A percentile compares a stretch with the other conserved stretches of the same genome.
Conservation (phyloP, 31 red algal species). For the Odonthalia washingtoniensis region DNA sequence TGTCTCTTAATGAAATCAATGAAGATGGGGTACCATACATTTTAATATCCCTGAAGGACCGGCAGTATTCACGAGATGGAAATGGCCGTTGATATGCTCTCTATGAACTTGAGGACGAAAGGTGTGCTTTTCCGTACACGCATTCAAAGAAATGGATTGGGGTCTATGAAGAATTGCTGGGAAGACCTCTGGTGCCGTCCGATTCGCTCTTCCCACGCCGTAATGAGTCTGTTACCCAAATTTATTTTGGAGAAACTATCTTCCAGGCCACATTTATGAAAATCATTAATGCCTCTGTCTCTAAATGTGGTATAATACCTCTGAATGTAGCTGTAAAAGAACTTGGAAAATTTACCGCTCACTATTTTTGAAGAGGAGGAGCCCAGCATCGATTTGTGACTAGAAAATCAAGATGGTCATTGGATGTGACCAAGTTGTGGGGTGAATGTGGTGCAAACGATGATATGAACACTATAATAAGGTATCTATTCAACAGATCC, state of each 20-base stretch:
- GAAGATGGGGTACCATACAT: constrained; percentile 8
- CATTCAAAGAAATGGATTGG: background rate
- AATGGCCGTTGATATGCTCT: background rate
- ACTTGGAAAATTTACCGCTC: background rate
- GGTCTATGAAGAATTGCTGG: background rate
- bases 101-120: background rate
- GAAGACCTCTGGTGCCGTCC: background rate
- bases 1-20: background rate
- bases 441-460: no score
- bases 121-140: background rate
- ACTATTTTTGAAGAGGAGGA: background rate
- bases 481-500: no score
- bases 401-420: no score
- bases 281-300: background rate
- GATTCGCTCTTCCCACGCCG: background rate
- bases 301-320: background rate
- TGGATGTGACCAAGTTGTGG: no score
- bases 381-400: constrained; percentile 25
- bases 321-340: background rate
- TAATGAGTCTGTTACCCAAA: background rate
- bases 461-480: no score
- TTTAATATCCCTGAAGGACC: background rate
- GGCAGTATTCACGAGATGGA: constrained; percentile 8
- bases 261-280: no score
- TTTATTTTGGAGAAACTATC: background rate